Conservation (phyloP, 2,329 filamentous ascomycete genomes). For the Coniella vitis region DNA sequence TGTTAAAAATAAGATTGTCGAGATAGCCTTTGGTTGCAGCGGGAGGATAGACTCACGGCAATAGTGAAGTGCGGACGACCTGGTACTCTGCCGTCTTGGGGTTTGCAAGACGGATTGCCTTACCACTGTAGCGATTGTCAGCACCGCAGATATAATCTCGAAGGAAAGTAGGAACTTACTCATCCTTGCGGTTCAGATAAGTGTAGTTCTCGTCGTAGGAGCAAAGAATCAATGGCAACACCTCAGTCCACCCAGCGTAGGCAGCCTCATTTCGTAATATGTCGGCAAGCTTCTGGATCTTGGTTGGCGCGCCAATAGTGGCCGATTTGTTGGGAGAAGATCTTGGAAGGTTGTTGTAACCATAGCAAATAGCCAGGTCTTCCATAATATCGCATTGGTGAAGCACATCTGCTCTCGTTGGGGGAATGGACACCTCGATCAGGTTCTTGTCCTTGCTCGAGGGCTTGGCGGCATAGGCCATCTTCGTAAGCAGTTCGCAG, state of each 20-base stretch:
- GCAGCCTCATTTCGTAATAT: constrained; percentile 84
- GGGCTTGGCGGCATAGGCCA: constrained; percentile 78
- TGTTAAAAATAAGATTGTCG: not conserved
- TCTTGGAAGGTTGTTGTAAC: constrained; percentile 91
- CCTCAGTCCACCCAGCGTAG: constrained; percentile 93
- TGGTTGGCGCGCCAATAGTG: constrained; percentile 78
- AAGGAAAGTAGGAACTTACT: constrained; percentile 28
- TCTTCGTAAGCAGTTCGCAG: constrained; percentile 74
- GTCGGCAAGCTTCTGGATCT: constrained; percentile 90
- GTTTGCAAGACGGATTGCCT: constrained; percentile 78
- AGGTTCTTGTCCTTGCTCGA: constrained; percentile 63
- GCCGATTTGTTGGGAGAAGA: constrained; percentile 79
- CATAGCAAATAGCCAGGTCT: constrained; percentile 92
- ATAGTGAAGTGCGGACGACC: constrained; percentile 76
- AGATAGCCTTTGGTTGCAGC: not conserved
- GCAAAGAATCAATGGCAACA: constrained; percentile 92
- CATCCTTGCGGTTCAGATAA: constrained; percentile 86
- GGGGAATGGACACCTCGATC: constrained; percentile 75
- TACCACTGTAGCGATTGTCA: constrained; percentile 37
- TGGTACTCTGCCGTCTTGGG: constrained; percentile 93
- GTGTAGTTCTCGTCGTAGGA: constrained; percentile 97
- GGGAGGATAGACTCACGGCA: constrained; percentile 1
- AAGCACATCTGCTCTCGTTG: constrained; percentile 87
- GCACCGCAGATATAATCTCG: not conserved
- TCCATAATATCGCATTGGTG: constrained; percentile 99